These are phyloP conservation scores for Mucor plumbeus DNA, from an alignment of 371 early-diverging fungal species.

Conservation along the genomic window DNA sequence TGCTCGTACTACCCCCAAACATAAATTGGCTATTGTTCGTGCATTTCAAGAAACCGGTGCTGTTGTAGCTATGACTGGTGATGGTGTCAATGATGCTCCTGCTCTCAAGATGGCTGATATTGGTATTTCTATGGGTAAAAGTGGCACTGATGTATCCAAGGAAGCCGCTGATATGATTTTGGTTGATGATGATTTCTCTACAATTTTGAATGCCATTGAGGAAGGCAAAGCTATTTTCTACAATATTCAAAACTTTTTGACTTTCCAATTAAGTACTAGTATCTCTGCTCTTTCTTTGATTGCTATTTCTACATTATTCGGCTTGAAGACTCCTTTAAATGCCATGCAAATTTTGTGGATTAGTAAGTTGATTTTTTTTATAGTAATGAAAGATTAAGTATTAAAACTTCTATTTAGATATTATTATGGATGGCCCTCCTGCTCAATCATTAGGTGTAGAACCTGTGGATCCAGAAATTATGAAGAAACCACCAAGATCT, in stretches of 20 bases:
- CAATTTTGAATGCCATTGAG: slow-evolving; percentile 85
- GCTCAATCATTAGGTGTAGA: slow-evolving; percentile 93
- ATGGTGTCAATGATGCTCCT: slow-evolving; percentile 97
- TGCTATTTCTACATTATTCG: slow-evolving; percentile 85
- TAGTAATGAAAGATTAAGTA: not conserved
- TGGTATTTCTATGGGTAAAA: slow-evolving; percentile 91
- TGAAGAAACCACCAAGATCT: slow-evolving; percentile 82
- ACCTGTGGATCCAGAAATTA: slow-evolving; percentile 81
- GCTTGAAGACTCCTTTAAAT: slow-evolving; percentile 90
- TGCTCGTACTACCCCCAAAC: slow-evolving; percentile 91
- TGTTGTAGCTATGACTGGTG: slow-evolving; percentile 93
- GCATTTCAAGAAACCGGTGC: slow-evolving; percentile 75
- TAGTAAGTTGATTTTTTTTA: slow-evolving; percentile 57
- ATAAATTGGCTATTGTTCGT: slow-evolving; percentile 87
- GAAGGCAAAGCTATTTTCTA: slow-evolving; percentile 93
- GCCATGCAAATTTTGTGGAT: slow-evolving; percentile 99
- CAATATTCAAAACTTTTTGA: slow-evolving; percentile 92
- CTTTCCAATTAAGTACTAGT: slow-evolving; percentile 88
- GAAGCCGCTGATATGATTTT: slow-evolving; percentile 94
- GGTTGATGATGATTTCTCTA: slow-evolving; percentile 85
- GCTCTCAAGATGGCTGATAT: slow-evolving; percentile 90
- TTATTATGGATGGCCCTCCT: slow-evolving; percentile 93
- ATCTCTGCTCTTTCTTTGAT: slow-evolving; percentile 86
- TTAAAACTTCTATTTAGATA: slow-evolving; percentile 57
- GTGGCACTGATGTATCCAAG: slow-evolving; percentile 90